Evolutionary conservation across 1,284 basidiomycete genomes (phyloP), one percentile per base, ranked within the genome.

Genomic region (Wolfiporia cocos): DNA sequence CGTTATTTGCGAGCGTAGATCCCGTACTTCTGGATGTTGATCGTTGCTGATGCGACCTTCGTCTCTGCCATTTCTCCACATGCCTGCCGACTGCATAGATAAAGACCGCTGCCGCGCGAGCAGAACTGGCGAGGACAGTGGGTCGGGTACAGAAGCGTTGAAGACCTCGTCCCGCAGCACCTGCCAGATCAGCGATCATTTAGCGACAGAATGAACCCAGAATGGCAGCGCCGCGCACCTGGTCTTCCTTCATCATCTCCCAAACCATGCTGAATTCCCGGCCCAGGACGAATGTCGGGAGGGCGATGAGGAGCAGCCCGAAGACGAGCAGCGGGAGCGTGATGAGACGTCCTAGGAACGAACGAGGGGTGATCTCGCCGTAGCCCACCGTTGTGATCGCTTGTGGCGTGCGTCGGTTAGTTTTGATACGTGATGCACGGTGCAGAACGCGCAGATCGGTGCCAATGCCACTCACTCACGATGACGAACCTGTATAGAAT

Each of bases 271-370:
- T 89, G 60, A 94, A 94, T 58, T 94, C 90, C 35, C 89, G 67
- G 0, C 91, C 91, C 5, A 93, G 76, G 1, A 94, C 90, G 53
- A 94, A 93, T 50, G 81, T 86, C 4, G 90, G 90, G 2, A 93
- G 70, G 0, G 91, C 91, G 55, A 93, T 92, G 32, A 93, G 71
- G 1, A 94, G 70, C 6, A 93, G 69, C 2, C 91, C 91, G 55
- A 90, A 92, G 18, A 89, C 74, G 34, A 94, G 77, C 17, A 94
- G 71, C 0, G 91, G 91, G 0, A 93, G 69, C 0, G 90, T 91
- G 49, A 93, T 69, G 28, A 93, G 67, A 5, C 88, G 80, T 2
- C 91, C 90, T 9, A 92, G 70, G 57, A 86, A 83, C 1, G 86
- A 87, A 14, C 85, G 76, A 0, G 89, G 89, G 0, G 86, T 89